Conservation (phyloP, 495 filamentous ascomycete genomes). For the Aspergillus ostianus region DNA sequence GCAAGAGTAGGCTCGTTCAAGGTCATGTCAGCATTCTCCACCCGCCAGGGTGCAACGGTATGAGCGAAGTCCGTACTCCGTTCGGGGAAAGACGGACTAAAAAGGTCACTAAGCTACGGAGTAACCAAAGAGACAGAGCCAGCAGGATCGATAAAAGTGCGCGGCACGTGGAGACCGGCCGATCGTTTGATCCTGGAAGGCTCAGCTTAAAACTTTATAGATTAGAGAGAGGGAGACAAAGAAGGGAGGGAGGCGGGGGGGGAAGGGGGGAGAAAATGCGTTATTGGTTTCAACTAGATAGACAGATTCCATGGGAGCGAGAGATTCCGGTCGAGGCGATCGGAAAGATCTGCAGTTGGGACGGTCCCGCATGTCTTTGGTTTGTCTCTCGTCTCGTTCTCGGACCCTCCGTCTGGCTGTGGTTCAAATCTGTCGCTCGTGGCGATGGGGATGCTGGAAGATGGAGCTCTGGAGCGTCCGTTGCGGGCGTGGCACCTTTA, state of each 20-base stretch:
- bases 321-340: not conserved
- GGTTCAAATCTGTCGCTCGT: not conserved
- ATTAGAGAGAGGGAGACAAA: not conserved
- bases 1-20: not conserved
- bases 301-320: not conserved
- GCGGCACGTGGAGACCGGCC: slow-evolving; percentile 25
- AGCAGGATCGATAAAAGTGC: slow-evolving; percentile 32
- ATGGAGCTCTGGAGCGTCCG: not conserved
- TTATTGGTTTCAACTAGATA: not conserved
- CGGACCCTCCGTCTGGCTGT: not conserved
- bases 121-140: slow-evolving; percentile 1
- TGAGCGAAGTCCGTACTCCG: not conserved
- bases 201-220: slow-evolving; percentile 7
- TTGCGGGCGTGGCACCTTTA: no score
- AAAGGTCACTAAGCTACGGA: not conserved
- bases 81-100: not conserved
- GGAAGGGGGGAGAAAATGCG: no score
- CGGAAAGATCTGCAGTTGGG: not conserved
- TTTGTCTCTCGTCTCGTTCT: not conserved
- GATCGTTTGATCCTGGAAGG: slow-evolving; percentile 22
- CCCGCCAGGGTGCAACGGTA: not conserved
- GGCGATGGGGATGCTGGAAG: not conserved
- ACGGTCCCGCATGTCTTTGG: not conserved
- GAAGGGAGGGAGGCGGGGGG: not conserved
- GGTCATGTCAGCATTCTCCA: not conserved